Conservation (phyloP, 805 yeast species). For the Zygotorulaspora florentina region DNA sequence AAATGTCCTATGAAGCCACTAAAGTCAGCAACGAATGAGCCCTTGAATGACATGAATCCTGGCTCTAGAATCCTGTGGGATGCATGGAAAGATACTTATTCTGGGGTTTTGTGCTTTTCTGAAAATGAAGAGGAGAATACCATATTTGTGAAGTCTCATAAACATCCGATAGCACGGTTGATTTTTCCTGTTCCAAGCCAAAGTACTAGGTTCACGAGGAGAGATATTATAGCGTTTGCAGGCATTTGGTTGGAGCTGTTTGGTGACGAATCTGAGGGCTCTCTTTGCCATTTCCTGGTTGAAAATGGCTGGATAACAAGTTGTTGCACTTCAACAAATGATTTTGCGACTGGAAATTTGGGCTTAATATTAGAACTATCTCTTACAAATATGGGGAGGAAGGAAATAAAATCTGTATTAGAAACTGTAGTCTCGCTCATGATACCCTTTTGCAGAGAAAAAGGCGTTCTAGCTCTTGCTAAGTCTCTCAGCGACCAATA, state of each 20-base stretch:
- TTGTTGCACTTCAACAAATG: conserved; percentile 42
- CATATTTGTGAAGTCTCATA: conserved; percentile 39
- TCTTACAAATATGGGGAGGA: conserved; percentile 46
- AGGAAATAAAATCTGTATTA: conserved; percentile 36
- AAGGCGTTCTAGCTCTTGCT: conserved; percentile 32
- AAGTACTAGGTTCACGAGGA: conserved; percentile 13
- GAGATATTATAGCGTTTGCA: conserved; percentile 32
- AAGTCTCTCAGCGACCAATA: conserved; percentile 45
- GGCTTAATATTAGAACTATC: conserved; percentile 48
- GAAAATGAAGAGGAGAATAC: conserved; percentile 21
- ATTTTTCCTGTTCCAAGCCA: conserved; percentile 40
- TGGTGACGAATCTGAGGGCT: conserved; percentile 58
- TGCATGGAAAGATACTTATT: conserved; percentile 21
- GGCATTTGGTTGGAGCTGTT: conserved; percentile 52
- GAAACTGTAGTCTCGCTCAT: conserved; percentile 31
- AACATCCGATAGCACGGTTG: conserved; percentile 41
- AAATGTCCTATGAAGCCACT: conserved; percentile 3
- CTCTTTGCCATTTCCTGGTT: conserved; percentile 43
- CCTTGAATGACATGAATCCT: not conserved
- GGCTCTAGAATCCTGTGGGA: conserved; percentile 22
- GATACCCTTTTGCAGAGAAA: conserved; percentile 14
- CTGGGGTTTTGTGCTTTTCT: conserved; percentile 25
- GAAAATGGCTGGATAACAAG: conserved; percentile 35
- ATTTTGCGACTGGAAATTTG: conserved; percentile 35
- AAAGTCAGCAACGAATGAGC: not conserved